Base-by-base conservation (phyloP, 768 basidiomycete species). In the Crucibulum laeve region DNA sequence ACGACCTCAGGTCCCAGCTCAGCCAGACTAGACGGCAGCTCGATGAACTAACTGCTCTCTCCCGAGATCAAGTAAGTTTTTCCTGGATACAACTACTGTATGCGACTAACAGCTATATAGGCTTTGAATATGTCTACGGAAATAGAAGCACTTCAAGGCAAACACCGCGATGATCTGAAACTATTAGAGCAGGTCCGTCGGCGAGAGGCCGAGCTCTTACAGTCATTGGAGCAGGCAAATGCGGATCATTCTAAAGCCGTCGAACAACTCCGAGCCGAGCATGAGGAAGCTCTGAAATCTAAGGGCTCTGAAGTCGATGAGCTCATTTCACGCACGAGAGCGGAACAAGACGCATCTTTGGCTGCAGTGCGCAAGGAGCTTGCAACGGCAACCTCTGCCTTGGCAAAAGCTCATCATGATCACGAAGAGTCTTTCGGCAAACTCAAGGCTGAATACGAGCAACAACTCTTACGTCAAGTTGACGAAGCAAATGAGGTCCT, bases 81-180 rank as follows among this genome's bases (percentile, higher is more conserved):
- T 38, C n/a, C 10, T 15, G 11, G 7, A 15, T 40, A 22, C 26
- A 22, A 41, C 41, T 13, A 51, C 21, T 44, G 34, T 36, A 24
- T 36, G 10, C 32, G 10, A 17, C 30, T 25, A 19, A 25, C 4
- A 21, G 25, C 5, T 45, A 38, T 45, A 14, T 46, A 92, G 89
- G 74, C 87, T 8, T 59, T 84, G 41, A 95, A 95, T 57, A 89
- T 95, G 83, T 90, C 91, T 6, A 82, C 74, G 44, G 93, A 91
- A 54, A 76, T 94, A 26, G 89, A 89, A 50, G 80, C 76, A 21
- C 69, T 93, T 18, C 83, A 80, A 40, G 63, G 68, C 42, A 78
- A 80, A 53, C 80, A 85, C 53, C 62, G 73, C 41, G 70, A 79
- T 10, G 69, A 77, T 39, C 57, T 84, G 5, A 55, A 53, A 10